Evolutionary conservation across 2,329 filamentous ascomycete genomes (phyloP).

Genomic region (Orbilia brochopaga): DNA sequence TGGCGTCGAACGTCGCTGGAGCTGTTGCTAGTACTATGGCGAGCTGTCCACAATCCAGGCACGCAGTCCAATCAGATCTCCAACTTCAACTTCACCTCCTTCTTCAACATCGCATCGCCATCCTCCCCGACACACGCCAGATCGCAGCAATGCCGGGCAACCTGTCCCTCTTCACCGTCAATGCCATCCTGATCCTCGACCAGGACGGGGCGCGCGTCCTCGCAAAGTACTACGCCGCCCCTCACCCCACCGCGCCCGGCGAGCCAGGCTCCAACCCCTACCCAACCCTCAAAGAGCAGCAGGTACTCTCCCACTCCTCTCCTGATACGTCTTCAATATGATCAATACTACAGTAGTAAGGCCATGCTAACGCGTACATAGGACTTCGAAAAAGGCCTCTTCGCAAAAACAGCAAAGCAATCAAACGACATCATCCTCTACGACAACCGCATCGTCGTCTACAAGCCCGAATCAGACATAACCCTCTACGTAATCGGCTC

Average conservation of each 20-base stretch:
- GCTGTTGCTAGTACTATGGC: constrained; percentile 21
- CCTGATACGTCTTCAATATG: background rate
- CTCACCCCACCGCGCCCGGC: constrained; percentile 68
- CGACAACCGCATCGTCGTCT: constrained; percentile 93
- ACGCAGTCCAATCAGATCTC: constrained; percentile 2
- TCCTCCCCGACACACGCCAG: constrained; percentile 21
- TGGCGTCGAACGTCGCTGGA: background rate
- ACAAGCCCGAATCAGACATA: constrained; percentile 97
- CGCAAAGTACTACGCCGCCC: constrained; percentile 85
- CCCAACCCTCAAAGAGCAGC: constrained; percentile 87
- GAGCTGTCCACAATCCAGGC: constrained; percentile 13
- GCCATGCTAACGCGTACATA: background rate
- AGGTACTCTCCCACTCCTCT: constrained; percentile 57
- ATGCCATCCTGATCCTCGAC: constrained; percentile 78
- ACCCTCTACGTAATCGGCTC: constrained; percentile 94
- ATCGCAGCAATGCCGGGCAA: constrained; percentile 61
- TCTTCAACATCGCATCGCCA: background rate
- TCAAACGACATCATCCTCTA: constrained; percentile 95
- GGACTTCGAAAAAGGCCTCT: constrained; percentile 90
- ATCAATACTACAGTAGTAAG: background rate
- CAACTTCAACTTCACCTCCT: constrained; percentile 4
- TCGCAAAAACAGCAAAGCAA: constrained; percentile 89
- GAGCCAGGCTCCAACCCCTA: constrained; percentile 70
- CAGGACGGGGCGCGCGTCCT: constrained; percentile 92
- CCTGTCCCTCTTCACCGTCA: constrained; percentile 66